Evolutionary conservation across 2,329 filamentous ascomycete species (phyloP).

Genomic region (Cytospora piceae): DNA sequence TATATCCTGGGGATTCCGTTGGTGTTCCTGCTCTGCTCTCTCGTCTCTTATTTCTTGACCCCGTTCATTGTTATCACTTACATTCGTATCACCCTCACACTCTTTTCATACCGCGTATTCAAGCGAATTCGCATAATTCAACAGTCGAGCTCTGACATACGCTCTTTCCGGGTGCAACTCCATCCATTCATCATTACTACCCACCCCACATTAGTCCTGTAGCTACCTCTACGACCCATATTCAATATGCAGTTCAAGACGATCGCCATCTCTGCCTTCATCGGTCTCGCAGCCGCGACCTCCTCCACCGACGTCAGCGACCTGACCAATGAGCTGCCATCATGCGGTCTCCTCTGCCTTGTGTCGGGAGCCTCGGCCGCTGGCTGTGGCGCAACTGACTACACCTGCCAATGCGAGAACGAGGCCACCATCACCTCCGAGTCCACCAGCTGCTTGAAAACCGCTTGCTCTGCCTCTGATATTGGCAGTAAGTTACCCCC

Average conservation of each 20-base stretch:
- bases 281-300: constrained; percentile 27
- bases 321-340: constrained; percentile 26
- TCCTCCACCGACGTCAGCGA: constrained; percentile 18
- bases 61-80: constrained; percentile 4
- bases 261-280: constrained; percentile 23
- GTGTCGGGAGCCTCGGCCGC: constrained; percentile 21
- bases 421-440: constrained; percentile 16
- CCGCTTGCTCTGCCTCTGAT: constrained; percentile 23
- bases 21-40: background rate
- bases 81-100: background rate
- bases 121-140: constrained; percentile 3
- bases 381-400: constrained; percentile 24
- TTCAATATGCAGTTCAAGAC: constrained; percentile 30
- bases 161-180: constrained; percentile 7
- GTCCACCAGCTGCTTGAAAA: constrained; percentile 19
- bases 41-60: background rate
- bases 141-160: constrained; percentile 2
- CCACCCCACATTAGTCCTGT: constrained; percentile 12
- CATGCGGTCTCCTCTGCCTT: constrained; percentile 26
- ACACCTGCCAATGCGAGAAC: constrained; percentile 27
- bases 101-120: constrained; percentile 1
- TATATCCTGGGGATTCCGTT: constrained; percentile 3
- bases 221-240: constrained; percentile 22
- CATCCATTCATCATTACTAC: background rate
- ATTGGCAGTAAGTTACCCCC: constrained; percentile 24